These are phyloP conservation scores for Penicillium brevicompactum DNA, from an alignment of 2,329 filamentous ascomycete genomes.

Conservation along the genomic window DNA sequence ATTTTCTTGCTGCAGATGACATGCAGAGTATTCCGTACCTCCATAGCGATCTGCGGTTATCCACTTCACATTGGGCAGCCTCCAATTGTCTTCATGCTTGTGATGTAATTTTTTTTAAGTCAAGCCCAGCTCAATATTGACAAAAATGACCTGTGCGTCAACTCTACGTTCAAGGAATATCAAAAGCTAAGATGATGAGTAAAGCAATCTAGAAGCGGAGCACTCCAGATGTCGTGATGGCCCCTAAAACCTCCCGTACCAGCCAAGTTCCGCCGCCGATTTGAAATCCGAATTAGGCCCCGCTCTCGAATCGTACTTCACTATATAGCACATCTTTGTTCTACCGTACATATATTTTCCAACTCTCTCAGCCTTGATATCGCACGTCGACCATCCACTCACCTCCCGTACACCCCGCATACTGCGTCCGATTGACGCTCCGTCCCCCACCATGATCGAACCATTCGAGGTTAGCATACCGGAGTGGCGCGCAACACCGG, in stretches of 20 bases:
- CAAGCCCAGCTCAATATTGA: too few relatives aligned
- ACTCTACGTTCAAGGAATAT: neutral
- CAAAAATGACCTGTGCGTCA: too few relatives aligned
- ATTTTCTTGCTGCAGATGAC: too few relatives aligned
- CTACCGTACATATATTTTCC: neutral
- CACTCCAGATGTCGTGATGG: neutral
- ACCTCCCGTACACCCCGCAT: neutral
- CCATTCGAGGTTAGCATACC: conserved; percentile 47
- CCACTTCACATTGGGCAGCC: too few relatives aligned
- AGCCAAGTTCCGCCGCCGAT: conserved; percentile 20
- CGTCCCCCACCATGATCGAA: conserved; percentile 42
- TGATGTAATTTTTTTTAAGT: too few relatives aligned
- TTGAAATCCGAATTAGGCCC: conserved; percentile 35
- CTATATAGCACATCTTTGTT: neutral
- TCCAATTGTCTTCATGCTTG: too few relatives aligned
- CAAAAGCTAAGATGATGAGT: neutral
- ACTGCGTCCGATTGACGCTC: conserved; percentile 13
- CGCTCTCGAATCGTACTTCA: conserved; percentile 5
- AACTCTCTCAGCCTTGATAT: neutral
- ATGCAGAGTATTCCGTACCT: too few relatives aligned
- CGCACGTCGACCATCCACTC: neutral
- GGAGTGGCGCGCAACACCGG: neutral
- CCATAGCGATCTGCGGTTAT: too few relatives aligned
- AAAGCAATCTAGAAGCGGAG: neutral
- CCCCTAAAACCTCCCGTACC: neutral